These are phyloP conservation scores for Fusarium pseudonygamai DNA, from an alignment of 2,329 filamentous ascomycete genomes.

Conservation along the genomic window DNA sequence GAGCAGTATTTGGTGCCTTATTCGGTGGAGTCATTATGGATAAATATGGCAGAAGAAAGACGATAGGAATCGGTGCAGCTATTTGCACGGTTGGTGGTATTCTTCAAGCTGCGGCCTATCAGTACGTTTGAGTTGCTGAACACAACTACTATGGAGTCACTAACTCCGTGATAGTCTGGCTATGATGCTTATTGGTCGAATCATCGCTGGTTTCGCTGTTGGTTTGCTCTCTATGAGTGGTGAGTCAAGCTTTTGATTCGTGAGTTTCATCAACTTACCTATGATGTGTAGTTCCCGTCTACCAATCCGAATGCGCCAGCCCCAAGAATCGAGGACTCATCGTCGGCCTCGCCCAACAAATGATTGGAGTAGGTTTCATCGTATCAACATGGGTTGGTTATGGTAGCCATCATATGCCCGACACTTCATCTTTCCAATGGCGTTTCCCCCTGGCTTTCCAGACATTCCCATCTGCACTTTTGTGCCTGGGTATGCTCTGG, in stretches of 20 bases:
- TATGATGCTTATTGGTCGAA: constrained; percentile 40
- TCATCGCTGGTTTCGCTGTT: constrained; percentile 39
- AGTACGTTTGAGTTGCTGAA: constrained; percentile 21
- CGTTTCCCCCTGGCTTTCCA: constrained; percentile 41
- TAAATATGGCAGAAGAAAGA: constrained; percentile 61
- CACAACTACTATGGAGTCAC: constrained; percentile 54
- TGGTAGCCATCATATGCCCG: constrained; percentile 42
- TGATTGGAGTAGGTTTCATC: constrained; percentile 65
- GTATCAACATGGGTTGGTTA: constrained; percentile 56
- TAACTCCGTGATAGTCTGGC: constrained; percentile 48
- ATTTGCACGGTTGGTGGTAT: constrained; percentile 63
- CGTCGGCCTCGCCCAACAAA: constrained; percentile 64
- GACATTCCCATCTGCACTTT: constrained; percentile 31
- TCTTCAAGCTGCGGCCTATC: constrained; percentile 60
- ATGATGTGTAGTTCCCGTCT: constrained; percentile 43
- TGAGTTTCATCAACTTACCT: constrained; percentile 58
- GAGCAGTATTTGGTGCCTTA: constrained; percentile 39
- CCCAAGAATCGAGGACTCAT: constrained; percentile 50
- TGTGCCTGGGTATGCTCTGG: constrained; percentile 39
- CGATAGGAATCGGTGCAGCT: constrained; percentile 62
- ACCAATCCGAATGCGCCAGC: constrained; percentile 39
- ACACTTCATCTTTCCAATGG: constrained; percentile 48
- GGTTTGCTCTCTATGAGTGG: constrained; percentile 53
- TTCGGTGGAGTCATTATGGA: constrained; percentile 59
- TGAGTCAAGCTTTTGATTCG: neutral